Conservation (phyloP, 208 protist genomes). For the Acanthamoeba polyphaga region DNA sequence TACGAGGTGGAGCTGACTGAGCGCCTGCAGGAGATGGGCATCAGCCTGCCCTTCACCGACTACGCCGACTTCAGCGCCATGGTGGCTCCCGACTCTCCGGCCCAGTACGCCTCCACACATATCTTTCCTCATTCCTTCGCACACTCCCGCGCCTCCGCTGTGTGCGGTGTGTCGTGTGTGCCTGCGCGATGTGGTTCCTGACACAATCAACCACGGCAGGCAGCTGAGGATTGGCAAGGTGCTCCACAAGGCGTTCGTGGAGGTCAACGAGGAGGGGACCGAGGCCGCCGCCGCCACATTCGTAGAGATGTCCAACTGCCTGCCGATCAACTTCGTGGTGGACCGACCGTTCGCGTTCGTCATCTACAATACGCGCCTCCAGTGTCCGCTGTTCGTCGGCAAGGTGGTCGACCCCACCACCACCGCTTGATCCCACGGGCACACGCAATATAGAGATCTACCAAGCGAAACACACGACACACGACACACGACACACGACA, state of each 20-base stretch:
- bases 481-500: no score
- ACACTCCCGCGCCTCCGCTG: no score
- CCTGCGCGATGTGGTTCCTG: no score
- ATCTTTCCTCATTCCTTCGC: no score
- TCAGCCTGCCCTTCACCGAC: background rate
- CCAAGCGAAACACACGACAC: no score
- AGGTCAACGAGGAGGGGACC: background rate
- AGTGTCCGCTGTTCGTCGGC: background rate
- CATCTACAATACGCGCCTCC: background rate
- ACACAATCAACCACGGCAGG: background rate
- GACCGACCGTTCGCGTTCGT: constrained; percentile 14
- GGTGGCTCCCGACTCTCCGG: background rate
- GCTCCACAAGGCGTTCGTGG: constrained; percentile 10
- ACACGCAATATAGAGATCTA: no score
- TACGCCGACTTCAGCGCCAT: constrained; percentile 19
- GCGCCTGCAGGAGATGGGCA: background rate
- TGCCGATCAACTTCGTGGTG: no score
- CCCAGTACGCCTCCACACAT: no score
- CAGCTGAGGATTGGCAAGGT: background rate
- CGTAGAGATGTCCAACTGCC: no score
- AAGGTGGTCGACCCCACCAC: background rate
- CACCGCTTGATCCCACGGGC: no score
- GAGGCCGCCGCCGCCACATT: background rate
- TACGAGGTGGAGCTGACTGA: background rate
- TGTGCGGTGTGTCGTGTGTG: no score